Percentiles rank a stretch among this genome's conserved stretches.
Conservation (phyloP, 2,329 filamentous ascomycete species). For the Xylaria sp. region DNA sequence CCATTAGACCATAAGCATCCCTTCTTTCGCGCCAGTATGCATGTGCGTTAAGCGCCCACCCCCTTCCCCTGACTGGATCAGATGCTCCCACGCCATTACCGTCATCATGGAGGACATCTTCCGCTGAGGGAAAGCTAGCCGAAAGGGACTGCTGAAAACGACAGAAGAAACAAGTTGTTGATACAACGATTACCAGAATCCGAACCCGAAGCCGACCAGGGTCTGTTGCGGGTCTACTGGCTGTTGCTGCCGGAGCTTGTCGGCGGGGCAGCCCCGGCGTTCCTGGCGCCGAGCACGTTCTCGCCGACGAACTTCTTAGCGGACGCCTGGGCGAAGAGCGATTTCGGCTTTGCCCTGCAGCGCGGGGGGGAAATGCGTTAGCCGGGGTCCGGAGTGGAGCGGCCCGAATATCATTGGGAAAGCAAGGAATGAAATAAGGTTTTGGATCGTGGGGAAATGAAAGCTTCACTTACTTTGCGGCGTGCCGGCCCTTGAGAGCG, state of each 20-base stretch:
- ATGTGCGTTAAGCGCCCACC: conserved; percentile 9
- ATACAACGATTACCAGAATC: conserved; percentile 16
- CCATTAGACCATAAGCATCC: conserved; percentile 23
- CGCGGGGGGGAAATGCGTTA: conserved; percentile 15
- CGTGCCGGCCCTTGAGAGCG: conserved; percentile 80
- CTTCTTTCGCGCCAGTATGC: background rate
- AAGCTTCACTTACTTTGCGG: conserved; percentile 67
- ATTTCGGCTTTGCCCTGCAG: conserved; percentile 67
- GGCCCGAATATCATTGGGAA: background rate
- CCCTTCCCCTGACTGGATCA: background rate
- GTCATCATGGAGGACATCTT: background rate
- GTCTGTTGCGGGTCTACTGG: background rate
- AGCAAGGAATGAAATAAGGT: background rate
- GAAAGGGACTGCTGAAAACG: background rate
- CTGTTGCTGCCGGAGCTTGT: background rate
- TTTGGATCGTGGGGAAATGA: background rate
- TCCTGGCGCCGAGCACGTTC: conserved; percentile 47
- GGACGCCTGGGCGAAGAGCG: conserved; percentile 69
- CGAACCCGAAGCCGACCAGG: background rate
- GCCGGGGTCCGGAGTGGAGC: no score
- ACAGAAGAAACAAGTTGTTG: conserved; percentile 22
- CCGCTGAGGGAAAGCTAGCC: conserved; percentile 2
- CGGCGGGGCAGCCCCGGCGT: conserved; percentile 19
- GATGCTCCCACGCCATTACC: background rate
- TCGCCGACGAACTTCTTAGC: conserved; percentile 64